phyloP scores from a whole-genome alignment of 805 yeast species.

The Candida schatavii region DNA sequence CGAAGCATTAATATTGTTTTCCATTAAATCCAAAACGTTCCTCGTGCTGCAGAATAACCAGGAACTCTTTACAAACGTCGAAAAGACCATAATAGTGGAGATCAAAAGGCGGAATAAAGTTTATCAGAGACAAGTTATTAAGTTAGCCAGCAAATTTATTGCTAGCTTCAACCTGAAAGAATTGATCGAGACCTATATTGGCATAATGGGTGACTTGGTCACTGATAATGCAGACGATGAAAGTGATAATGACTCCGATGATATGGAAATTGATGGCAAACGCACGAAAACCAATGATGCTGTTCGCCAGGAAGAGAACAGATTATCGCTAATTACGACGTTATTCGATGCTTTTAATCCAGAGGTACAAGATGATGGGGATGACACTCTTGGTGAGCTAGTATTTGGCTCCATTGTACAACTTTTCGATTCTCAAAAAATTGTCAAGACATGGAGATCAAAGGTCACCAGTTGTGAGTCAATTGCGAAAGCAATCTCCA shows the following conservation, averaged over 20 bases:
- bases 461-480: conserved; percentile 46
- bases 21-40: conserved; percentile 42
- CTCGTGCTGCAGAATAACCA: conserved; percentile 20
- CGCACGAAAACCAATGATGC: conserved; percentile 39
- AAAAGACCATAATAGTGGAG: conserved; percentile 52
- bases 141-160: conserved; percentile 51
- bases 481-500: conserved; percentile 15
- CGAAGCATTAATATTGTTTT: conserved; percentile 62
- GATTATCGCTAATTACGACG: conserved; percentile 33
- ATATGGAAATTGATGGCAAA: conserved; percentile 16
- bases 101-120: conserved; percentile 61
- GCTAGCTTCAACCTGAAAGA: conserved; percentile 29
- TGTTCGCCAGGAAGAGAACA: conserved; percentile 48
- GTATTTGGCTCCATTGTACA: conserved; percentile 17
- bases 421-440: conserved; percentile 22
- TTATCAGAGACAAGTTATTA: conserved; percentile 58
- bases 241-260: conserved; percentile 37
- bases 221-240: conserved; percentile 30
- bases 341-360: conserved; percentile 31
- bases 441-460: conserved; percentile 59
- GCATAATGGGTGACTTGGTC: conserved; percentile 38
- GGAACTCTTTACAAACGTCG: conserved; percentile 35
- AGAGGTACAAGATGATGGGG: conserved; percentile 1
- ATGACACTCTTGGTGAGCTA: conserved; percentile 2
- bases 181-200: conserved; percentile 36